Evolutionary conservation across 352 stramenopile genomes (phyloP), one percentile per base, ranked within the genome.

Genomic region (Globisporangium polare): DNA sequence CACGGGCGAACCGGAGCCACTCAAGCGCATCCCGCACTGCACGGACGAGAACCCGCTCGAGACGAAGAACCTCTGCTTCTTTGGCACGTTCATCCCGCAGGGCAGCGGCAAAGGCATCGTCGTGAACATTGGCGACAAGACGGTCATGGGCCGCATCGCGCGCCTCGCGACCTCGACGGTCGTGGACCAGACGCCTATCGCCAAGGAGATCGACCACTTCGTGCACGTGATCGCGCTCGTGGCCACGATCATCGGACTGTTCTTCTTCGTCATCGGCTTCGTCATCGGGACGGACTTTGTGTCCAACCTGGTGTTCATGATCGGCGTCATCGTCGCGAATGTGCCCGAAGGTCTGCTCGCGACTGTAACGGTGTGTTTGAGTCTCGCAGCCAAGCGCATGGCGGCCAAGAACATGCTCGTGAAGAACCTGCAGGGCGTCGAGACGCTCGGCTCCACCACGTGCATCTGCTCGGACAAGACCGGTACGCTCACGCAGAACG

Each of bases 391-490:
- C 1, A 89, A 89, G 20, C 77, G 89, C 24, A 97, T 97, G 91
- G 81, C 79, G 1, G 71, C 73, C 39, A 97, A 97, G 72, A 92
- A 88, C 57, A 91, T 97, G 57, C 72, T 98, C 17, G 92, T 98
- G n/a, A 98, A 98, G 78, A 96, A 97, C 61, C 73, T 98, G 29
- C 84, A 97, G 63, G 85, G 83, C 52, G 88, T 98, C 15, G 91
- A 98, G 73, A 98, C 91, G 10, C 72, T 98, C 7, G 93, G 92
- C 8, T 97, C 86, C 5, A 97, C 89, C 3, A 96, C 80, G 22
- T 94, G 82, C 64, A 98, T 99, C 66, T 97, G 88, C 74, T 96
- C 88, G n/a, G 95, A 98, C 69, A 98, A 98, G 77, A 98, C 93
- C 1, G 93, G 93, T 18, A 98, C 94, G 53, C 74, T 98, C 17